Percentiles rank a stretch among this genome's conserved stretches.
phyloP scores from a whole-genome alignment of 129 eudicot species.

The Saussurea involucrata region DNA sequence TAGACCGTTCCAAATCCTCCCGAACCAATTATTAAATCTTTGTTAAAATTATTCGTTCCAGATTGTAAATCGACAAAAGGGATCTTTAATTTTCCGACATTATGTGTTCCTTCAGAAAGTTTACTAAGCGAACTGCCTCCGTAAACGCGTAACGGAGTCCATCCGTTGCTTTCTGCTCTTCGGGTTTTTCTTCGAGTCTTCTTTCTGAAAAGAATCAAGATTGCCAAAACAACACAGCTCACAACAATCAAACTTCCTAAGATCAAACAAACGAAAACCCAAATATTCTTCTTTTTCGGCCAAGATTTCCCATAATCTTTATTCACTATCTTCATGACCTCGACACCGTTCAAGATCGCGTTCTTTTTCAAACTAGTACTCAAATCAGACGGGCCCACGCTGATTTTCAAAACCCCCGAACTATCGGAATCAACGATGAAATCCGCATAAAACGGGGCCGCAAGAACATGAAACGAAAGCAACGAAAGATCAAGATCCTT shows the following conservation, averaged over 20 bases:
- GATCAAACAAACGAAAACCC: constrained; percentile 46
- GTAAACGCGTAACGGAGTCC: constrained; percentile 61
- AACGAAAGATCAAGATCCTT: constrained; percentile 71
- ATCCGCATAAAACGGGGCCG: constrained; percentile 82
- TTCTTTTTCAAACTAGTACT: constrained; percentile 56
- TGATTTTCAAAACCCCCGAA: constrained; percentile 47
- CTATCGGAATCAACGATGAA: constrained; percentile 48
- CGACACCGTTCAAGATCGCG: constrained; percentile 90
- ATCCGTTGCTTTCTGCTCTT: constrained; percentile 57
- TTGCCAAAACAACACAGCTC: constrained; percentile 29
- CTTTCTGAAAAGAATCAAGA: constrained; percentile 32
- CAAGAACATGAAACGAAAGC: constrained; percentile 52
- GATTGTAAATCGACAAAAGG: constrained; percentile 67
- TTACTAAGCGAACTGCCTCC: constrained; percentile 62
- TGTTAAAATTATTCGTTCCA: constrained; percentile 73
- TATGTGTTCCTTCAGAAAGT: constrained; percentile 52
- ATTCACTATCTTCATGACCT: constrained; percentile 67
- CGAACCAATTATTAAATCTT: constrained; percentile 59
- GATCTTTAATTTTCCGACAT: constrained; percentile 49
- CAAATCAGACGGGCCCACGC: constrained; percentile 80
- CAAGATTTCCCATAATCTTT: too few relatives aligned
- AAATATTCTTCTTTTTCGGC: constrained; percentile 36
- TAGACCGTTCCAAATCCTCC: constrained; percentile 93
- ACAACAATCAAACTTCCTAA: constrained; percentile 44
- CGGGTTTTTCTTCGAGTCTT: constrained; percentile 44